Evolutionary conservation across 768 basidiomycete genomes (phyloP).

Genomic region (Kwoniella europaea): DNA sequence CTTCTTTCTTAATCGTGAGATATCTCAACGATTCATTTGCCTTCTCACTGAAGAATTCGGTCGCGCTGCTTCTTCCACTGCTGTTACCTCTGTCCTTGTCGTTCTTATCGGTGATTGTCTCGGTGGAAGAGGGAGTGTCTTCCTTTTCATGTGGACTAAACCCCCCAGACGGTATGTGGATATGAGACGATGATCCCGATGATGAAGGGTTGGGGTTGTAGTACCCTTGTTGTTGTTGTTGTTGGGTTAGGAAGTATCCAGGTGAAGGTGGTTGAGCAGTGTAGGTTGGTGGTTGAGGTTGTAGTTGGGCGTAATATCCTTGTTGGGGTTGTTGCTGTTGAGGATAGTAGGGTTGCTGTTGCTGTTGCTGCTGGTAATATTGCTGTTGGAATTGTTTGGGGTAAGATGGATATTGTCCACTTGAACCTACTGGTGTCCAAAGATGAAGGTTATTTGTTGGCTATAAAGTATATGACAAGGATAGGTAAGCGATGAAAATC

Average conservation of each 20-base stretch:
- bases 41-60: conserved; percentile 30
- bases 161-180: conserved; percentile 6
- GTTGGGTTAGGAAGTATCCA: conserved; percentile 6
- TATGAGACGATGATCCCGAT: background rate
- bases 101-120: conserved; percentile 3
- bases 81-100: conserved; percentile 24
- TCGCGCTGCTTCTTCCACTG: conserved; percentile 7
- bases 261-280: conserved; percentile 15
- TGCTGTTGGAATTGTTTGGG: conserved; percentile 1
- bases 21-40: conserved; percentile 40
- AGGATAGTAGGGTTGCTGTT: background rate
- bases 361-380: background rate
- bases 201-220: conserved; percentile 9
- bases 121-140: no score
- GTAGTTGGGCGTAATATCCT: background rate
- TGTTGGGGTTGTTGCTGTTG: conserved; percentile 9
- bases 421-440: conserved; percentile 43
- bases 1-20: conserved; percentile 33
- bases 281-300: conserved; percentile 5
- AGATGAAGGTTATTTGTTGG: conserved; percentile 41
- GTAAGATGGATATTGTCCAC: conserved; percentile 1
- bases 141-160: no score
- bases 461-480: conserved; percentile 6
- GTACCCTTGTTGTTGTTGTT: conserved; percentile 13
- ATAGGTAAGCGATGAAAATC: no score